A percentile compares a stretch with the other conserved stretches of the same genome.
phyloP scores from a whole-genome alignment of 2,329 filamentous ascomycete species.

The Colletotrichum shisoi region DNA sequence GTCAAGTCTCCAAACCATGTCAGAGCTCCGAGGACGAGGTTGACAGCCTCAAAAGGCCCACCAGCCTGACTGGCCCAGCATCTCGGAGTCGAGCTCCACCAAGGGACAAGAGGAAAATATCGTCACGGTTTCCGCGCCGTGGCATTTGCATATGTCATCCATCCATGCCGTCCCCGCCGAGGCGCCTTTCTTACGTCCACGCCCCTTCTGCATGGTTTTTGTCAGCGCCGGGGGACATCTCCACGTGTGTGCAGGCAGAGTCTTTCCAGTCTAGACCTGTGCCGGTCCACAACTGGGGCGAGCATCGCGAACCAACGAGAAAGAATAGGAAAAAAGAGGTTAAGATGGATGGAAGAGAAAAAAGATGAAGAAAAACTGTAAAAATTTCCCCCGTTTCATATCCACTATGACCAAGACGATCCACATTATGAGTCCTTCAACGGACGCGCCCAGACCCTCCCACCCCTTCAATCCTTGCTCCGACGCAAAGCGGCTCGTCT shows the following conservation, averaged over 20 bases:
- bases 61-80: not conserved
- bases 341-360: not conserved
- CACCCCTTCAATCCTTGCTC: not conserved
- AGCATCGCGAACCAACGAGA: slow-evolving; percentile 18
- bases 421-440: not conserved
- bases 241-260: slow-evolving; percentile 22
- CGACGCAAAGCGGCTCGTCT: slow-evolving; percentile 15
- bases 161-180: not conserved
- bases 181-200: not conserved
- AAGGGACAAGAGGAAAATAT: not conserved
- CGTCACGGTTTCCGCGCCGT: not conserved
- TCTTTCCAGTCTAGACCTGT: slow-evolving; percentile 9
- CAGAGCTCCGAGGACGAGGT: not conserved
- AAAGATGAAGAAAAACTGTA: slow-evolving; percentile 17
- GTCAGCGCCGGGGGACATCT: not conserved
- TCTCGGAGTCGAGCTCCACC: not conserved
- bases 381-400: slow-evolving; percentile 12
- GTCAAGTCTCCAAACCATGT: slow-evolving; percentile 2
- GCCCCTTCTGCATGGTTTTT: not conserved
- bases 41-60: not conserved
- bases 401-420: slow-evolving; percentile 16
- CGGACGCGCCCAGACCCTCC: not conserved
- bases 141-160: not conserved
- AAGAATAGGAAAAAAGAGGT: not conserved
- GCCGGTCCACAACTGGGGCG: slow-evolving; percentile 14